Evolutionary conservation across 1,284 basidiomycete species (phyloP).

Genomic region (Cutaneotrichosporon arboriforme): DNA sequence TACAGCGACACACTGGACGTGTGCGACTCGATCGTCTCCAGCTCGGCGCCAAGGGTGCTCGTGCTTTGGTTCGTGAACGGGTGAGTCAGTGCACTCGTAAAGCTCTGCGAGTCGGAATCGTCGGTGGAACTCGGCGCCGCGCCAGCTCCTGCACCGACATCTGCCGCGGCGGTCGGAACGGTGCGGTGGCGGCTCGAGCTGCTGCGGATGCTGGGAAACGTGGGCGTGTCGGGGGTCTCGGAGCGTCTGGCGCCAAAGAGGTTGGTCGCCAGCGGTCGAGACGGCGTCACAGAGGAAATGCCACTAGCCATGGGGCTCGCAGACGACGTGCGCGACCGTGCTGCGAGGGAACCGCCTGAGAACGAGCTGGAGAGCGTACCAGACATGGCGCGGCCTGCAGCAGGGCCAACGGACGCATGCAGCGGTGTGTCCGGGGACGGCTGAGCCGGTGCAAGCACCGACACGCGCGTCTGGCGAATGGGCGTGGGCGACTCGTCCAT

Average conservation of each 20-base stretch:
- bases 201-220: background rate
- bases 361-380: too few species aligned
- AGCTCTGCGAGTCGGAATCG: background rate
- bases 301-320: background rate
- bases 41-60: background rate
- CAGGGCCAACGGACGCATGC: too few species aligned
- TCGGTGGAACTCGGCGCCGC: too few species aligned
- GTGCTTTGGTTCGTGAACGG: background rate
- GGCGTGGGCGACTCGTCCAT: conserved; percentile 22
- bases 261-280: background rate
- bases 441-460: conserved; percentile 10
- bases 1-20: conserved; percentile 10
- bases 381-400: too few species aligned
- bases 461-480: conserved; percentile 8
- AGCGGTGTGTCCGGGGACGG: background rate
- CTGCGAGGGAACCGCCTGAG: background rate
- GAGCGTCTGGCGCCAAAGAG: background rate
- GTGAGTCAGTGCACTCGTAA: background rate
- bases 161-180: too few species aligned
- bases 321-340: background rate
- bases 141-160: too few species aligned
- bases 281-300: background rate
- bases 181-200: background rate
- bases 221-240: background rate
- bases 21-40: background rate